phyloP scores from a whole-genome alignment of 2,329 filamentous ascomycete genomes.

The Emericellopsis atlantica region DNA sequence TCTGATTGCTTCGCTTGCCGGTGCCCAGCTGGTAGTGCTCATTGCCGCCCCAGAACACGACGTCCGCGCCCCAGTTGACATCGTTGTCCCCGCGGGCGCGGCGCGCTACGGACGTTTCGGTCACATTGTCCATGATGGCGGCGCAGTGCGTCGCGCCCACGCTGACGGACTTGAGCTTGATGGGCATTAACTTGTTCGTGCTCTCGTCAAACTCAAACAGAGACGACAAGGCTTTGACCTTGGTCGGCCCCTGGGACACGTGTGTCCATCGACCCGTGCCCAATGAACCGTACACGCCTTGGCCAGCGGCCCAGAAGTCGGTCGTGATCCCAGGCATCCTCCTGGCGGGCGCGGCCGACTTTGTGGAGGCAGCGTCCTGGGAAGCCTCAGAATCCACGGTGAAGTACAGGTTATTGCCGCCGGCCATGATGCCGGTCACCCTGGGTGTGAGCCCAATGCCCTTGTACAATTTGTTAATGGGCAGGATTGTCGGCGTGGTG shows the following conservation, averaged over 20 bases:
- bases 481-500: conserved; percentile 59
- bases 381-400: conserved; percentile 63
- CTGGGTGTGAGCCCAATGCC: conserved; percentile 47
- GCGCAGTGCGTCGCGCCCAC: conserved; percentile 72
- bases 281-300: conserved; percentile 71
- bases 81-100: conserved; percentile 48
- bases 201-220: conserved; percentile 80
- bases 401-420: conserved; percentile 79
- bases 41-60: conserved; percentile 90
- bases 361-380: conserved; percentile 6
- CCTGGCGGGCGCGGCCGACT: conserved; percentile 14
- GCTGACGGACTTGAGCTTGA: conserved; percentile 60
- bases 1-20: conserved; percentile 72
- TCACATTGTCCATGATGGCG: conserved; percentile 73
- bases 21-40: conserved; percentile 89
- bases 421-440: conserved; percentile 71
- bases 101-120: conserved; percentile 44
- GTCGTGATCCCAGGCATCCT: conserved; percentile 16
- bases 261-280: conserved; percentile 88
- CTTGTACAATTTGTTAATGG: conserved; percentile 60
- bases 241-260: conserved; percentile 62
- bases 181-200: conserved; percentile 55
- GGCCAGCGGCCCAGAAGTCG: conserved; percentile 80
- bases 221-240: conserved; percentile 72
- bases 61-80: conserved; percentile 79